Evolutionary conservation across 2,329 filamentous ascomycete genomes (phyloP).

Genomic region (Neophaeococcomyces aloes): DNA sequence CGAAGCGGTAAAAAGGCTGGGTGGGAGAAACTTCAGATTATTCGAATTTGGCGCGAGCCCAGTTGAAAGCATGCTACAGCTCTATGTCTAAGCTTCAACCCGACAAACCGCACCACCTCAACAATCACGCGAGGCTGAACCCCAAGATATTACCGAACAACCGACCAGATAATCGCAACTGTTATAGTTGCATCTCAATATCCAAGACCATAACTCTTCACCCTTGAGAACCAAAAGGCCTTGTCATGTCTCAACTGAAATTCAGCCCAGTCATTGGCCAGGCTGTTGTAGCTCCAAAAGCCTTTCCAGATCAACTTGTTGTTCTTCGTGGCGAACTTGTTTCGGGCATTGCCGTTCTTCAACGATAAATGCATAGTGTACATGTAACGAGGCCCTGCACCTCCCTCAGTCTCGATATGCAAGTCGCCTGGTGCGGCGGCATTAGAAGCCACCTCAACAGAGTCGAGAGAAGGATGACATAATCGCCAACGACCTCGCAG

Average conservation of each 20-base stretch:
- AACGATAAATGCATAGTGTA: constrained; percentile 73
- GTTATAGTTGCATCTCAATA: constrained; percentile 10
- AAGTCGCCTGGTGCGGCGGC: constrained; percentile 45
- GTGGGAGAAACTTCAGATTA: constrained; percentile 86
- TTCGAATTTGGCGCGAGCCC: constrained; percentile 62
- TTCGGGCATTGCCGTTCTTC: constrained; percentile 45
- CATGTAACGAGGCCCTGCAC: constrained; percentile 61
- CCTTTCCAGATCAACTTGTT: constrained; percentile 83
- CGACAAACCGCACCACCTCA: not conserved
- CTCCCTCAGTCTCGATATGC: constrained; percentile 74
- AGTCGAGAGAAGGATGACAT: constrained; percentile 37
- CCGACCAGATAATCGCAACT: too few relatives aligned
- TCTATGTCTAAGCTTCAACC: not conserved
- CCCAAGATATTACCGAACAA: too few relatives aligned
- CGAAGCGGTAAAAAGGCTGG: constrained; percentile 78
- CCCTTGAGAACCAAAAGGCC: constrained; percentile 51
- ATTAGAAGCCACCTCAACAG: constrained; percentile 5
- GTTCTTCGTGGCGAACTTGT: constrained; percentile 53
- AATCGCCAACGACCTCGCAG: constrained; percentile 57
- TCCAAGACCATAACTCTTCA: constrained; percentile 47
- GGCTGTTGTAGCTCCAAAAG: constrained; percentile 80
- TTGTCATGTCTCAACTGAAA: constrained; percentile 58
- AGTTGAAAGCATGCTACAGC: constrained; percentile 27
- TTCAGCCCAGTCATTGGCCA: constrained; percentile 84
- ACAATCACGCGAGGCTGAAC: not conserved